phyloP scores from a whole-genome alignment of 352 stramenopile genomes.

The Globisporangium camurandrum region DNA sequence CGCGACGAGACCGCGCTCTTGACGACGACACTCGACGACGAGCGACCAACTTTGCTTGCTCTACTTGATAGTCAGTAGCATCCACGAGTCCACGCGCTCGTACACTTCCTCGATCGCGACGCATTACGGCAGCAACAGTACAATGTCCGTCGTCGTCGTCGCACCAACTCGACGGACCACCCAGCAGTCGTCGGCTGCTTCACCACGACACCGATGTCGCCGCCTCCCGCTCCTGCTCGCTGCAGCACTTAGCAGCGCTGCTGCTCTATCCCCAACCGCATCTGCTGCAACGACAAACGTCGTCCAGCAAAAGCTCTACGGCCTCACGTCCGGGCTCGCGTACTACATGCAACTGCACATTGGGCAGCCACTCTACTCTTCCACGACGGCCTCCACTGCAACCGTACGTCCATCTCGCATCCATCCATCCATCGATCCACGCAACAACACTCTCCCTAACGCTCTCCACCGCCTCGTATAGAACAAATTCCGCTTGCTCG shows the following conservation, averaged over 20 bases:
- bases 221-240: constrained; percentile 3
- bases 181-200: too few species aligned
- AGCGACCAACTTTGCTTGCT: too few species aligned
- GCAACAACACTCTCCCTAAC: not conserved
- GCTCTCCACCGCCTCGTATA: not conserved
- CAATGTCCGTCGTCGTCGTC: too few species aligned
- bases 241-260: not conserved
- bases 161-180: too few species aligned
- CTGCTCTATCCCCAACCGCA: not conserved
- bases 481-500: constrained; percentile 58
- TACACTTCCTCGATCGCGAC: too few species aligned
- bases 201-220: not conserved
- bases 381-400: constrained; percentile 18
- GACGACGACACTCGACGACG: too few species aligned
- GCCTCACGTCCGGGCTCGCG: constrained; percentile 53
- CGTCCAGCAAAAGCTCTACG: constrained; percentile 68
- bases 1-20: too few species aligned
- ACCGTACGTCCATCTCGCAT: constrained; percentile 19
- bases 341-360: constrained; percentile 53
- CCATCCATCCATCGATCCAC: not conserved
- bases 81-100: too few species aligned
- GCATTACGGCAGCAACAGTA: too few species aligned
- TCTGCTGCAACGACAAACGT: constrained; percentile 10
- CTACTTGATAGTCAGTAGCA: too few species aligned
- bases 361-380: constrained; percentile 31